Evolutionary conservation across 176 grass and related monocot species (phyloP).

Genomic region (Oryza longistaminata): DNA sequence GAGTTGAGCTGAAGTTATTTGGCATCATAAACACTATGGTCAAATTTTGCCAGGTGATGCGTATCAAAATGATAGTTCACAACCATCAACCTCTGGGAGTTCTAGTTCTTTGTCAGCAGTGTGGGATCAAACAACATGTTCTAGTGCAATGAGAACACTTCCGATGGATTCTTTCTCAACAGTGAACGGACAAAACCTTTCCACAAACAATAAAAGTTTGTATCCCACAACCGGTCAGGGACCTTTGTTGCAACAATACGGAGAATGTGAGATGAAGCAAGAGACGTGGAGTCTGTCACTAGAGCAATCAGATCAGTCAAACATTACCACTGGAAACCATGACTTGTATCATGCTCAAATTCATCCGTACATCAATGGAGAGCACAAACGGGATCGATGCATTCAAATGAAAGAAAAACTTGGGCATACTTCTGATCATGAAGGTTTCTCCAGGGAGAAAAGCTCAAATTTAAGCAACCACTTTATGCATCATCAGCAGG

Average conservation of each 20-base stretch:
- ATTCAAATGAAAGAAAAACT: constrained; percentile 41
- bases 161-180: constrained; percentile 7
- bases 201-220: constrained; percentile 11
- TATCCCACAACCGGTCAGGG: constrained; percentile 1
- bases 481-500: constrained; percentile 30
- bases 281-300: background rate
- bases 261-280: constrained; percentile 22
- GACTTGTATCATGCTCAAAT: constrained; percentile 42
- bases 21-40: constrained; percentile 28
- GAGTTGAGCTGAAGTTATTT: constrained; percentile 13
- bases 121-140: constrained; percentile 46
- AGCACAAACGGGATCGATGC: constrained; percentile 28
- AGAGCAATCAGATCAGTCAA: constrained; percentile 44
- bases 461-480: constrained; percentile 37
- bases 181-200: background rate
- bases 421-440: constrained; percentile 8
- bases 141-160: constrained; percentile 25
- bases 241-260: constrained; percentile 5
- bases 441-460: constrained; percentile 36
- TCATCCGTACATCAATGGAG: constrained; percentile 18
- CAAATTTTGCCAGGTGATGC: constrained; percentile 42
- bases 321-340: constrained; percentile 21
- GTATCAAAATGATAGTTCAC: constrained; percentile 38
- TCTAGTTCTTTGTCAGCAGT: constrained; percentile 37
- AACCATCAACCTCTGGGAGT: constrained; percentile 43